Conservation (phyloP, 331 rosid genomes). For the Telfairia occidentalis region DNA sequence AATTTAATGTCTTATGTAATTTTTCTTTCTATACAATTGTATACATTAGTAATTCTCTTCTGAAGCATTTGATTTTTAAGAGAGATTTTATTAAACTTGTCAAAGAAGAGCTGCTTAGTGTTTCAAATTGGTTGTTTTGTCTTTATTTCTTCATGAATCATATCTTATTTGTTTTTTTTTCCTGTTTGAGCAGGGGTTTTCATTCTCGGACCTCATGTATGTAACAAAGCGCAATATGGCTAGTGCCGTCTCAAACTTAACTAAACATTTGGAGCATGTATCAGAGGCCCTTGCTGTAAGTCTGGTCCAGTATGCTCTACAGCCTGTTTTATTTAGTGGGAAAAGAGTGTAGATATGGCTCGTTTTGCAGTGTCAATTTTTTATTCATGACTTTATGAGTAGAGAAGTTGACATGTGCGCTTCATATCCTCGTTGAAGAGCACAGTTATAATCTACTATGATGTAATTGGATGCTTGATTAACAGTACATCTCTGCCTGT, state of each 20-base stretch:
- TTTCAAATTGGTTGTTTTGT: neutral
- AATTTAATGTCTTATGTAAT: neutral
- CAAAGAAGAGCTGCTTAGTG: neutral
- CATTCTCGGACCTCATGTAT: conserved; percentile 84
- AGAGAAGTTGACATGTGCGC: neutral
- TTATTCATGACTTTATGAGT: neutral
- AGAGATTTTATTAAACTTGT: neutral
- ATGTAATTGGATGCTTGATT: neutral
- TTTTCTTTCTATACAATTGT: neutral
- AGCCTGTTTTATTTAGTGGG: conserved; percentile 1
- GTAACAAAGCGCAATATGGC: conserved; percentile 82
- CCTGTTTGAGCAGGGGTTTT: conserved; percentile 50
- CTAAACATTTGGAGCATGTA: conserved; percentile 68
- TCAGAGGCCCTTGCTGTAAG: conserved; percentile 81
- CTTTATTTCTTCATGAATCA: neutral
- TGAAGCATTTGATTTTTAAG: neutral
- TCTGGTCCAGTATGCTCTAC: conserved; percentile 10
- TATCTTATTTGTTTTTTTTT: conserved; percentile 10
- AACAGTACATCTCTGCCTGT: neutral
- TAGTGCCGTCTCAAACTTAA: conserved; percentile 64
- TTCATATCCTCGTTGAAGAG: neutral
- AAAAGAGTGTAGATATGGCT: neutral
- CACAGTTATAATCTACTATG: neutral
- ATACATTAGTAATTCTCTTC: neutral
- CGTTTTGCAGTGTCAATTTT: neutral